Base-by-base conservation (phyloP, 192 early-diverging fungal species). In the Entophlyctis helioformis region DNA sequence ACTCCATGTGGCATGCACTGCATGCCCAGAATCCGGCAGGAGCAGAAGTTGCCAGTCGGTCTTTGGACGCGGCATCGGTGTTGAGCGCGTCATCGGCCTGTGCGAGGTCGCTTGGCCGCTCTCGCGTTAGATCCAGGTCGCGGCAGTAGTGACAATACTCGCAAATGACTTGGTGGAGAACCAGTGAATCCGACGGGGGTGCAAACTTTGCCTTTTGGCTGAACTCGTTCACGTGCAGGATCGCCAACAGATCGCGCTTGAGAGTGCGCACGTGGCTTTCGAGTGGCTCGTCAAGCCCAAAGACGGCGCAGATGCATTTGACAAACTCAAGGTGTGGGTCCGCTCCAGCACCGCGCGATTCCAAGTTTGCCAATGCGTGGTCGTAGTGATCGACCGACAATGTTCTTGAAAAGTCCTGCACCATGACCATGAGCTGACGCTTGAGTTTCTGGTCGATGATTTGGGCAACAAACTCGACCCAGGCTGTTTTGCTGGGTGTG, bases 71-170 rank as follows among this genome's bases (percentile, higher is more conserved):
- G 29, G 29, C 33, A 23, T 48, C 27, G 12, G 23, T 41, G 46
- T 39, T 42, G 1, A 44, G 59, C 28, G 47, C 54, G 15, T 61
- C 71, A 32, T 67, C 57, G 1, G 35, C 33, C 27, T 61, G 53
- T 0, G 77, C 75, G 34, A 88, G 48, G 43, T 86, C 51, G 35
- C 76, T 72, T n/a, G n/a, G n/a, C 20, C 66, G 66, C 42, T 94
- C 87, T 27, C 91, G 78, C 44, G 84, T 89, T 47, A 98, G 78
- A 60, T 98, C 95, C 52, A 96, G 58, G 62, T 98, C 91, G 9
- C 80, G 66, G 43, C 75, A 76, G 48, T 79, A 78, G 51, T 83
- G 84, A 59, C 95, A 98, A 46, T 79, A 85, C 43, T 78, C 75
- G 60, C 95, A 98, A 36, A 91, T 81, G 12, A 94, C 80, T 15